Evolutionary conservation across 805 yeast genomes (phyloP), one percentile per base, ranked within the genome.

Genomic region (Wickerhamiella azyma): DNA sequence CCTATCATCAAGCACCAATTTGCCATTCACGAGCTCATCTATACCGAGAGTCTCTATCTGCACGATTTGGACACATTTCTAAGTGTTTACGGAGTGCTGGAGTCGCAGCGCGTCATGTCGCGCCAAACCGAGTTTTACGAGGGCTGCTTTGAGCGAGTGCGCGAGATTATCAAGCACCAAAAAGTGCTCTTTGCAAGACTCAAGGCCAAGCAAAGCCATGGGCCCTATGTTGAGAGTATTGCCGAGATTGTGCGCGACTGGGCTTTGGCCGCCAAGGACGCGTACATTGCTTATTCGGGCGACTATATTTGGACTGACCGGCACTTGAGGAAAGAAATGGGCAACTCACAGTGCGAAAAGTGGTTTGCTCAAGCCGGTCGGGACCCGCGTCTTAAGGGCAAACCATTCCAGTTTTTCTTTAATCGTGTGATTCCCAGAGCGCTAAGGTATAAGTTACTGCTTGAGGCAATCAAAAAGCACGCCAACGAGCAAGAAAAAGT

Each of bases 1-100:
- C 41, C 37, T 36, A 39, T 46, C 2, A 41, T 42, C 14, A 36
- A 42, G 54, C 69, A 76, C 32, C 94, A 85, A 58, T 79, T 84
- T 47, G 76, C 79, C 48, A 71, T 83, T 3, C 85, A 81, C 61
- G 94, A 85, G 57, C 64, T 84, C 41, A 74, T 85, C 26, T 68
- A 76, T 47, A 72, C 77, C 40, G 94, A 84, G 52, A 84, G 80
- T 54, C 71, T 76, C 14, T 81, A 80, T 44, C 71, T 83, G 19
- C 76, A 74, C 41, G 71, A 84, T 55, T 79, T 86, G 2, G 69
- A 71, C 50, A 75, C 80, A 2, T 79, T 83, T 45, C 66, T 81
- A 2, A 74, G 73, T 30, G 72, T 74, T 7, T 77, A 72, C 50
- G 79, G 81, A 1, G 65, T 64, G 18, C 63, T 66, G 48, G 59